Evolutionary conservation across 805 yeast species (phyloP), one percentile per base, ranked within the genome.

Genomic region (Pichia manshurica): DNA sequence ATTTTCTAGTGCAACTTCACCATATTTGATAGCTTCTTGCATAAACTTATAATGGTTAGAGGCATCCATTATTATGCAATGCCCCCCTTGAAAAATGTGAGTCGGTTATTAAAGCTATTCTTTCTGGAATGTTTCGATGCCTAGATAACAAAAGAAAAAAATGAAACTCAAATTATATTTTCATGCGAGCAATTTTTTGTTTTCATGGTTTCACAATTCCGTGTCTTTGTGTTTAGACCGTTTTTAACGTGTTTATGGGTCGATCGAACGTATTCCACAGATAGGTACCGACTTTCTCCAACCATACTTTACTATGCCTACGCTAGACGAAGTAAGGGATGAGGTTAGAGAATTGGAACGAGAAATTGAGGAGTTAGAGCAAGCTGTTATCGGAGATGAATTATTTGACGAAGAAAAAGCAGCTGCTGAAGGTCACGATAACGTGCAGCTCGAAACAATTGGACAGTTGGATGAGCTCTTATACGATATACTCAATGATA

Each of bases 1-100:
- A n/a, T 67, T 66, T 38, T 69, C 69, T 20, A 88, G 68, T 0
- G 96, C 93, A 34, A 72, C 63, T 52, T 75, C 74, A 0, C 91
- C 95, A 37, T 78, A 71, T 31, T 70, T 62, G 15, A 78, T 57
- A 3, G 87, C 82, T 17, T 63, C 54, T 32, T 68, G 61, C 87
- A 81, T 82, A 54, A 67, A 70, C 56, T 60, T 44, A 51, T 67
- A 68, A 42, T 60, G 64, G 6, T 19, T 41, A 16, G 32, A 20
- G 22, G 49, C 19, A 17, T 36, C 37, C 46, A 45, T 47, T 38
- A 1, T 20, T 13, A 13, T 19, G 17, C 5, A 16, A 5, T 19
- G 23, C 31, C 15, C 19, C 21, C 13, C 9, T 34, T 10, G 10
- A 25, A 25, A 25, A 7, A 25, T 25, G 29, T 25, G 29, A 10